phyloP scores from a whole-genome alignment of 2,329 filamentous ascomycete species.

The Penicillium sp. region DNA sequence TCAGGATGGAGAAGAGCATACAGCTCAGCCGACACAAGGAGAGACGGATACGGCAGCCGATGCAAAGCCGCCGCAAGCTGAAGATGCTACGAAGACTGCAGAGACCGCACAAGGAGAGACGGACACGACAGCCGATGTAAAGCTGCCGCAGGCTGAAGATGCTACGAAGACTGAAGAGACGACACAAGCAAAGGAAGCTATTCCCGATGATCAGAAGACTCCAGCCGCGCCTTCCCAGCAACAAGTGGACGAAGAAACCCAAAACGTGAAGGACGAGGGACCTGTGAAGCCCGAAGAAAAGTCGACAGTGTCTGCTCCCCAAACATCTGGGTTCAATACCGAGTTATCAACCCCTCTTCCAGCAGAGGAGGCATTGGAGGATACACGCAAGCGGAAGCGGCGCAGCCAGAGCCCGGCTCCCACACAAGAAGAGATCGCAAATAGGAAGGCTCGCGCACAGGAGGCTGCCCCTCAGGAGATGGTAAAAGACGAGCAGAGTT shows the following conservation, averaged over 20 bases:
- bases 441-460: slow-evolving; percentile 55
- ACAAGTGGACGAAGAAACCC: neutral
- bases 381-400: slow-evolving; percentile 63
- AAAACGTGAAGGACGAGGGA: slow-evolving; percentile 13
- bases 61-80: neutral
- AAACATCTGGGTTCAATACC: slow-evolving; percentile 26
- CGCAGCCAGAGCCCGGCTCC: slow-evolving; percentile 61
- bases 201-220: neutral
- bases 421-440: slow-evolving; percentile 51
- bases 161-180: slow-evolving; percentile 20
- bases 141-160: slow-evolving; percentile 9
- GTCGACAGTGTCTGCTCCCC: slow-evolving; percentile 17
- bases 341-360: slow-evolving; percentile 30
- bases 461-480: slow-evolving; percentile 35
- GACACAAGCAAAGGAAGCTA: neutral
- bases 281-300: slow-evolving; percentile 21
- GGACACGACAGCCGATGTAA: neutral
- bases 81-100: slow-evolving; percentile 21
- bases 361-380: slow-evolving; percentile 45
- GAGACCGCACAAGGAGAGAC: slow-evolving; percentile 6
- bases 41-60: neutral
- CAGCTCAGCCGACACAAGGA: slow-evolving; percentile 3
- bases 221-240: neutral
- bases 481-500: slow-evolving; percentile 30
- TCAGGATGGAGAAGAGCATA: slow-evolving; percentile 10